A percentile compares a stretch with the other conserved stretches of the same genome.
Evolutionary conservation across 1,284 basidiomycete genomes (phyloP).

Genomic region (Apiotrichum domesticum): DNA sequence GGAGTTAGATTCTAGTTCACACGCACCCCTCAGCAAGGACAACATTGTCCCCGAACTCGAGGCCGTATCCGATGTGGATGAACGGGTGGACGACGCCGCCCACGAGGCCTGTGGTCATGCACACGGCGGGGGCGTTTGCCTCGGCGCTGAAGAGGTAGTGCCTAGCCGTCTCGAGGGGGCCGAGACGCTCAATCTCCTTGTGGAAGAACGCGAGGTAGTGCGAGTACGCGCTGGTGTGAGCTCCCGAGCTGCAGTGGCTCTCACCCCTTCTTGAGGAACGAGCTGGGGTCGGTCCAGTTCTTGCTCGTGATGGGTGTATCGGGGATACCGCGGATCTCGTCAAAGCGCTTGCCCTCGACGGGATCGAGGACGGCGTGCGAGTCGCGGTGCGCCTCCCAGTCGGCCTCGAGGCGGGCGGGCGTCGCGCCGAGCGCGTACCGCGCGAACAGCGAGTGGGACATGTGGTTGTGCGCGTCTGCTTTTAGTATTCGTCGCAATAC

Average conservation of each 20-base stretch:
- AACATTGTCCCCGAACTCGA: slow-evolving; percentile 56
- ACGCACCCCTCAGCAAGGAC: slow-evolving; percentile 54
- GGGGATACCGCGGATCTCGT: slow-evolving; percentile 20
- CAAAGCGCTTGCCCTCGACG: slow-evolving; percentile 36
- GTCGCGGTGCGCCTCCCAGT: slow-evolving; percentile 26
- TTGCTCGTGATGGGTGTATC: slow-evolving; percentile 38
- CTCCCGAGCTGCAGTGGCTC: slow-evolving; percentile 17
- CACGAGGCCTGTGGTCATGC: slow-evolving; percentile 57
- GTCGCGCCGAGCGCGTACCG: slow-evolving; percentile 61
- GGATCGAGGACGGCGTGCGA: slow-evolving; percentile 51
- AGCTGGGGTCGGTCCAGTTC: slow-evolving; percentile 54
- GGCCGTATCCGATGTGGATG: slow-evolving; percentile 61
- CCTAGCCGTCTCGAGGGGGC: slow-evolving; percentile 51
- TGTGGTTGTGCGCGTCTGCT: slow-evolving; percentile 55
- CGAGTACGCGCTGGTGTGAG: slow-evolving; percentile 50
- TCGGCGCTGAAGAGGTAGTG: slow-evolving; percentile 54
- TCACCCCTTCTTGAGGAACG: slow-evolving; percentile 55
- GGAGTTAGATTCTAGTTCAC: too few relatives aligned
- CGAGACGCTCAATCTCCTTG: slow-evolving; percentile 49
- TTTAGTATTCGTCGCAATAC: slow-evolving; percentile 50
- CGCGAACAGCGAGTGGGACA: slow-evolving; percentile 51
- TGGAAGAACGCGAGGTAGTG: slow-evolving; percentile 58
- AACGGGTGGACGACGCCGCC: slow-evolving; percentile 55
- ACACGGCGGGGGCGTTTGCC: slow-evolving; percentile 41
- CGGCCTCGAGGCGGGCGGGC: slow-evolving; percentile 51